Evolutionary conservation across 768 basidiomycete genomes (phyloP), one percentile per base, ranked within the genome.

Genomic region (Polyporus arcularius): DNA sequence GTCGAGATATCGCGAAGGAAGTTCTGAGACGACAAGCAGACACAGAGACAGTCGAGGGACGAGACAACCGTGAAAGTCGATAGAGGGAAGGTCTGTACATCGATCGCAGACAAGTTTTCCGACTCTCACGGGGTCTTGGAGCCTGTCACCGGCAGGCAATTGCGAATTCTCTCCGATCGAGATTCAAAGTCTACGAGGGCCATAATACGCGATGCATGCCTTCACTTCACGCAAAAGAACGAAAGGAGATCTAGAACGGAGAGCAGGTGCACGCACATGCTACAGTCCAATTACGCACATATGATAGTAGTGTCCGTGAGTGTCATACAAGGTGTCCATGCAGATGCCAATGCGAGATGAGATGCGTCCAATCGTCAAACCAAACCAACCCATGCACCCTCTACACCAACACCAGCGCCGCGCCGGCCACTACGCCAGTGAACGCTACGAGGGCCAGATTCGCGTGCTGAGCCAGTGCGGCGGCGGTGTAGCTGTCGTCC

Each of bases 401-500:
- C 63, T 71, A 86, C 59, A 81, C 67, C 35, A 80, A 70, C 56
- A 82, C 71, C 67, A 86, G 64, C 31, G 70, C 78, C 4, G 81
- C 85, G 32, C 82, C 84, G 21, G 85, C 32, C 14, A 77, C 71
- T n/a, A 80, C 69, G 4, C 78, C 82, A n/a, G 76, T 74, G 5
- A 80, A 46, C 7, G 77, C 73, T 15, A 83, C 76, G 43, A 82
- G 58, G 14, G 81, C 60, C 5, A 79, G 74, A 60, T 82, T 83
- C 64, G 74, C 68, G 42, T 76, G 76, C 41, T 86, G 75, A 1
- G 77, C 73, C 2, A 75, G 66, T 7, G 84, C 89, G 12, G 79
- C 81, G 31, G 86, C 82, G 62, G 85, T 85, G 73, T 85, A 90
- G 54, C 77, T 72, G 67, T 92, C 89, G 49, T 79, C 78, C 49